Percentiles rank a stretch among this genome's conserved stretches.
Evolutionary conservation across 2,329 filamentous ascomycete species (phyloP).

Genomic region (Microdochium trichocladiopsis): DNA sequence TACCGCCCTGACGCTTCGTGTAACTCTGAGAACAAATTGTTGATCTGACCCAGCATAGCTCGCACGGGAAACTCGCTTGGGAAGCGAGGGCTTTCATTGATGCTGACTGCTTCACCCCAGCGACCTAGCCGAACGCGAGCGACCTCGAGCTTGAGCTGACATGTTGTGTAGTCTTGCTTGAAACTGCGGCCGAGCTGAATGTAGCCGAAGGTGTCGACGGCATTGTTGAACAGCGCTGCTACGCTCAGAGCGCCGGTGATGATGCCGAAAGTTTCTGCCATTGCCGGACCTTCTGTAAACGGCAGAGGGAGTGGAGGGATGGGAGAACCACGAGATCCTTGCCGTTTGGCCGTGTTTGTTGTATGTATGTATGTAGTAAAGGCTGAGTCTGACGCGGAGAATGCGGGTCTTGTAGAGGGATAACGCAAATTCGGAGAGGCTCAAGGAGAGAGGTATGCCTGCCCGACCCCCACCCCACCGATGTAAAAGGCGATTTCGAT

Average conservation of each 20-base stretch:
- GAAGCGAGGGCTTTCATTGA: background rate
- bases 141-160: background rate
- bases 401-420: too few species aligned
- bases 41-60: background rate
- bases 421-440: too few species aligned
- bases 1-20: background rate
- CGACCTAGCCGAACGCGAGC: background rate
- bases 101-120: background rate
- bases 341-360: too few species aligned
- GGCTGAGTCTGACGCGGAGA: too few species aligned
- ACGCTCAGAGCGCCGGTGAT: background rate
- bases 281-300: too few species aligned
- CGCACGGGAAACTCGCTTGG: background rate
- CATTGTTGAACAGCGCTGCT: background rate
- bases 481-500: too few species aligned
- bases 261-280: background rate
- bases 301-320: too few species aligned
- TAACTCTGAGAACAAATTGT: background rate
- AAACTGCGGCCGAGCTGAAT: background rate
- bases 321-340: too few species aligned
- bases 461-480: too few species aligned
- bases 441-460: too few species aligned
- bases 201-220: background rate
- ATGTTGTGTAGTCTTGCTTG: background rate
- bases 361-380: too few species aligned